Conservation (phyloP, 768 basidiomycete genomes). For the Phylloporus sp. region DNA sequence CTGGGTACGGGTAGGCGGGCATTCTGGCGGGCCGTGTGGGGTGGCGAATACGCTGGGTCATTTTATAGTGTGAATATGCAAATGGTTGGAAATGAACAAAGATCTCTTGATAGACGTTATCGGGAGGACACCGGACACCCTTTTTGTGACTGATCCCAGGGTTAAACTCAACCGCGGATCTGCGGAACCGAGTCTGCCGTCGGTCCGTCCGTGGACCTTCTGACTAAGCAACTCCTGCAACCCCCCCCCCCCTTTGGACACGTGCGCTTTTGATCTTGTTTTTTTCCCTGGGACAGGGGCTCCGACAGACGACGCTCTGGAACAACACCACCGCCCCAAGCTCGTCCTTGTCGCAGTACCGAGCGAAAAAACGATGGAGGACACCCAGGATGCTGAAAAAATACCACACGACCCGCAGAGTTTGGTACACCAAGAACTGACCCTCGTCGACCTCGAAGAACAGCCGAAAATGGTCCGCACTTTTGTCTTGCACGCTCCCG, state of each 20-base stretch:
- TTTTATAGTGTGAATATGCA: no score
- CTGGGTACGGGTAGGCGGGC: constrained; percentile 20
- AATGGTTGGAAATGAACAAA: no score
- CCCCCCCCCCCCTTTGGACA: constrained; percentile 21
- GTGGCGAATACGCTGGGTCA: no score
- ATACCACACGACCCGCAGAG: constrained; percentile 5
- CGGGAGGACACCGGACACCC: no score
- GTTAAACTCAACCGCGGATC: no score
- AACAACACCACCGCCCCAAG: no score
- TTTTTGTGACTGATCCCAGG: no score
- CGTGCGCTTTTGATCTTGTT: constrained; percentile 33
- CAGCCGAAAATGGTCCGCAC: constrained; percentile 31
- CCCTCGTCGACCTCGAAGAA: constrained; percentile 24
- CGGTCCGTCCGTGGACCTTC: constrained; percentile 24
- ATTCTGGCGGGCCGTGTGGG: no score
- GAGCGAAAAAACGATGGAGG: constrained; percentile 32
- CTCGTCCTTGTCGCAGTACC: constrained; percentile 31
- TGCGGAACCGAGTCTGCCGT: constrained; percentile 18
- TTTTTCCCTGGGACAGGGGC: constrained; percentile 38
- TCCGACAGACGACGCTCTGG: constrained; percentile 35
- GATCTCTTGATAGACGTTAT: no score
- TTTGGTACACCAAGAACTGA: constrained; percentile 16
- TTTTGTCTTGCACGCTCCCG: no score
- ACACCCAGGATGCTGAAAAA: constrained; percentile 22
- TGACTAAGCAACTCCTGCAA: no score